Evolutionary conservation across 78 protist genomes (phyloP), one percentile per base, ranked within the genome.

Genomic region (Monocercomonoides exilis): DNA sequence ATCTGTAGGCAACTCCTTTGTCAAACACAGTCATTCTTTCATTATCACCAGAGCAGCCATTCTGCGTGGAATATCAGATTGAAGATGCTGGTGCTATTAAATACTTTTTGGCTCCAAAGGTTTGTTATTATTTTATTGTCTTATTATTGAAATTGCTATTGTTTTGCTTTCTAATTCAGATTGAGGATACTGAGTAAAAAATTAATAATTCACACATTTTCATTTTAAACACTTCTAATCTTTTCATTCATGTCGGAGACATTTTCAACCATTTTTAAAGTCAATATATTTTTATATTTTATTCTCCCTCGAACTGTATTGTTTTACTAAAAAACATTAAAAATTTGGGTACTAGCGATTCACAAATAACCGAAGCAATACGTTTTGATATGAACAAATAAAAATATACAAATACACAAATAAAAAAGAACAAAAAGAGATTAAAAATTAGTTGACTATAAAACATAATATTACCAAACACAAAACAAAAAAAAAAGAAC

Each of bases 81-180:
- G 95, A 70, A 6, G 96, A 96, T 41, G 81, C 92, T 64, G 99
- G 98, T 29, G 80, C 89, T 84, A 11, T 97, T 42, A 82, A 95
- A n/a, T 97, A 85, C 94, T 97, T 89, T 92, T 90, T 97, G n/a
- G 99, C 99, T 1, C 99, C 99, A 87, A 97, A 97, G 43, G 41
- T 80, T 80, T 80, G 41, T 80, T 80, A 44, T 29, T 80, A 6
- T 29, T 6, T 80, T 80, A 33, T 63, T 63, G n/a, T 63, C n/a
- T 63, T 32, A 63, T 63, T 63, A 33, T 63, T 63, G n/a, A n/a
- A n/a, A n/a, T n/a, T n/a, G n/a, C n/a, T n/a, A n/a, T 6, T 80
- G 21, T 42, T 80, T 80, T 80, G 21, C 21, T 6, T 11, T 80
- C 11, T 44, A 29, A 29, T 11, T 44, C 41, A 80, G 84, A 80